Conservation (phyloP, 768 basidiomycete species). For the Lenzites betulinus region DNA sequence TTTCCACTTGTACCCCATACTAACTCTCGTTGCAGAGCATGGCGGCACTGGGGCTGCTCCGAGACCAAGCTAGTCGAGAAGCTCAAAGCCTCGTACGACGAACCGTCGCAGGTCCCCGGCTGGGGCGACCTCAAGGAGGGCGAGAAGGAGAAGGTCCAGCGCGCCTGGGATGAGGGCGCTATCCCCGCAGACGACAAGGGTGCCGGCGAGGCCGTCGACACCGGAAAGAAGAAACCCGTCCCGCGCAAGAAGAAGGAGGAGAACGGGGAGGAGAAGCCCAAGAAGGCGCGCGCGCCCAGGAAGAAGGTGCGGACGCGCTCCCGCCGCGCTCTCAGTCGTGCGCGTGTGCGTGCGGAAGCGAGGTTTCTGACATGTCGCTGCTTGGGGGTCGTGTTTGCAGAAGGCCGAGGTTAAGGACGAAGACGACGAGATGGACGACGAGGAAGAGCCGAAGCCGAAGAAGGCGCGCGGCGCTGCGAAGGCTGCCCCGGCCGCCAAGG, state of each 20-base stretch:
- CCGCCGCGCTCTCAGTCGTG: not conserved
- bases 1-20: not conserved
- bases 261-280: slow-evolving; percentile 29
- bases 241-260: slow-evolving; percentile 33
- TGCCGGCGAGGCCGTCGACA: slow-evolving; percentile 30
- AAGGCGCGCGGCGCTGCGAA: slow-evolving; percentile 49
- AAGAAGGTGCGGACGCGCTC: slow-evolving; percentile 26
- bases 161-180: slow-evolving; percentile 45
- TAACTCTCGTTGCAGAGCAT: slow-evolving; percentile 30
- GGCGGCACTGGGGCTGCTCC: slow-evolving; percentile 49
- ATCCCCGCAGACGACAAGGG: slow-evolving; percentile 41
- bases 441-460: slow-evolving; percentile 51
- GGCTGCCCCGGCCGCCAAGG: slow-evolving; percentile 39
- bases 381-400: not conserved
- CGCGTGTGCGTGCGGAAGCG: not conserved
- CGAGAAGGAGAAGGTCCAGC: slow-evolving; percentile 44
- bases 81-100: slow-evolving; percentile 40
- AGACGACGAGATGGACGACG: slow-evolving; percentile 34
- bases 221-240: slow-evolving; percentile 27
- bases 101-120: slow-evolving; percentile 44
- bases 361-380: not conserved
- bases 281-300: slow-evolving; percentile 32
- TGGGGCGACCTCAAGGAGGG: slow-evolving; percentile 41
- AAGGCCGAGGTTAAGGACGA: slow-evolving; percentile 20
- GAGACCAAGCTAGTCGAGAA: slow-evolving; percentile 39